A percentile compares a stretch with the other conserved stretches of the same genome.
Evolutionary conservation across 345 rosid genomes (phyloP).

Genomic region (Hibiscus mutabilis): DNA sequence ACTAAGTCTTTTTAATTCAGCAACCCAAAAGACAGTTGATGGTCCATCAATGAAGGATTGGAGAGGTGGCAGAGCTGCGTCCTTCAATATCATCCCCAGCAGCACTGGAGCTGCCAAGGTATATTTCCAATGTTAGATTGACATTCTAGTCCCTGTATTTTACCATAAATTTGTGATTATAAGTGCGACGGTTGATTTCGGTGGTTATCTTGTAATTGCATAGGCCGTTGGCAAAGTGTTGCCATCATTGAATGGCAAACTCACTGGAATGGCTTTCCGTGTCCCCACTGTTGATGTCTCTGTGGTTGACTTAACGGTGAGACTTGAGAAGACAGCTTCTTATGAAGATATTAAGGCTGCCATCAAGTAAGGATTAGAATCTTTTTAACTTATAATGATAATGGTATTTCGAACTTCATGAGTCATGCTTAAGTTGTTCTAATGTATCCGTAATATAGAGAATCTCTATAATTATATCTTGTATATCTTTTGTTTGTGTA

Average conservation of each 20-base stretch:
- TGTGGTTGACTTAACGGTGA: conserved; percentile 60
- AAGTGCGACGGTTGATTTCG: not conserved
- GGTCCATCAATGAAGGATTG: conserved; percentile 80
- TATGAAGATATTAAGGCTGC: conserved; percentile 58
- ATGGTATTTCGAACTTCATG: not conserved
- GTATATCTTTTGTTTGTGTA: not conserved
- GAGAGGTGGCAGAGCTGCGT: conserved; percentile 78
- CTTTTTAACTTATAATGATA: not conserved
- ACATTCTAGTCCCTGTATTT: too few relatives aligned
- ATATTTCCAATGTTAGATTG: not conserved
- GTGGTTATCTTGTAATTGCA: not conserved
- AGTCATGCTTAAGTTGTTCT: not conserved
- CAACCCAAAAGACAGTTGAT: conserved; percentile 63
- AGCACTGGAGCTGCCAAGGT: conserved; percentile 81
- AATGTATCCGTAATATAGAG: not conserved
- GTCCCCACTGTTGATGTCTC: conserved; percentile 76
- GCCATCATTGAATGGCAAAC: conserved; percentile 51
- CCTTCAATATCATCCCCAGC: conserved; percentile 67
- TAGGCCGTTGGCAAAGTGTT: conserved; percentile 66
- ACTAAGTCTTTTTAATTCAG: not conserved
- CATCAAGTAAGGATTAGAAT: conserved; percentile 36
- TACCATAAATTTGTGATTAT: too few relatives aligned
- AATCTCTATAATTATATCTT: not conserved
- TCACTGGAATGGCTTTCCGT: conserved; percentile 69
- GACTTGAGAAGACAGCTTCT: conserved; percentile 46